Evolutionary conservation across 2,329 filamentous ascomycete species (phyloP).

Genomic region (Bretziella fagacearum): DNA sequence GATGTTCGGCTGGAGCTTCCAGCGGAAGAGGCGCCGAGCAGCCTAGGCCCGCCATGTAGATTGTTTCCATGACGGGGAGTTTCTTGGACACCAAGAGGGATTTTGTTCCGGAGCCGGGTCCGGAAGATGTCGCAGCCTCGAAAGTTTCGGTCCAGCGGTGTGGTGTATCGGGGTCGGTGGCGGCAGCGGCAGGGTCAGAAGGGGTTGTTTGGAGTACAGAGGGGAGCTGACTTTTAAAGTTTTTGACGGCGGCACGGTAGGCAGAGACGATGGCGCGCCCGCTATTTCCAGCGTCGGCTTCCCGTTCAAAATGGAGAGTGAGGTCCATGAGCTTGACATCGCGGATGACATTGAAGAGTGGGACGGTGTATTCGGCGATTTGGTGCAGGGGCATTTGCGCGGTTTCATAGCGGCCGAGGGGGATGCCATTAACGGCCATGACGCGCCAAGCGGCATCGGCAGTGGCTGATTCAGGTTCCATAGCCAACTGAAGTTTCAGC

Average conservation of each 20-base stretch:
- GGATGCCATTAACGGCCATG: conserved; percentile 62
- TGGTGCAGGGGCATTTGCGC: conserved; percentile 65
- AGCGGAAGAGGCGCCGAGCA: conserved; percentile 44
- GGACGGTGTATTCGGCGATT: conserved; percentile 60
- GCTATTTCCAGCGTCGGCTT: conserved; percentile 9
- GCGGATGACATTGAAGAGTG: conserved; percentile 64
- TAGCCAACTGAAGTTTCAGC: conserved; percentile 48
- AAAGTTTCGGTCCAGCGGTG: conserved; percentile 9
- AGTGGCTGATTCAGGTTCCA: conserved; percentile 31
- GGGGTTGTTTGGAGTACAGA: conserved; percentile 15
- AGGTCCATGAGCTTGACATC: conserved; percentile 60
- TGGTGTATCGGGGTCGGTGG: not conserved
- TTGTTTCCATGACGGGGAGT: conserved; percentile 21
- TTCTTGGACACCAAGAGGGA: conserved; percentile 34
- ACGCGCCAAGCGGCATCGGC: conserved; percentile 41
- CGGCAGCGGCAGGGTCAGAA: conserved; percentile 2
- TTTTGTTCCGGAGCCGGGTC: conserved; percentile 47
- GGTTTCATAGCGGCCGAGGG: conserved; percentile 73
- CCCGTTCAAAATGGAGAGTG: conserved; percentile 33
- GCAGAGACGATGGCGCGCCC: conserved; percentile 14
- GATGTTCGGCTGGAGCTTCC: conserved; percentile 38
- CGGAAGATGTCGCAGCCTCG: conserved; percentile 7
- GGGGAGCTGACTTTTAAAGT: conserved; percentile 14
- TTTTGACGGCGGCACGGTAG: conserved; percentile 16
- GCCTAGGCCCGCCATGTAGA: conserved; percentile 55